phyloP scores from a whole-genome alignment of 129 eudicot species.

The Logfia minima region DNA sequence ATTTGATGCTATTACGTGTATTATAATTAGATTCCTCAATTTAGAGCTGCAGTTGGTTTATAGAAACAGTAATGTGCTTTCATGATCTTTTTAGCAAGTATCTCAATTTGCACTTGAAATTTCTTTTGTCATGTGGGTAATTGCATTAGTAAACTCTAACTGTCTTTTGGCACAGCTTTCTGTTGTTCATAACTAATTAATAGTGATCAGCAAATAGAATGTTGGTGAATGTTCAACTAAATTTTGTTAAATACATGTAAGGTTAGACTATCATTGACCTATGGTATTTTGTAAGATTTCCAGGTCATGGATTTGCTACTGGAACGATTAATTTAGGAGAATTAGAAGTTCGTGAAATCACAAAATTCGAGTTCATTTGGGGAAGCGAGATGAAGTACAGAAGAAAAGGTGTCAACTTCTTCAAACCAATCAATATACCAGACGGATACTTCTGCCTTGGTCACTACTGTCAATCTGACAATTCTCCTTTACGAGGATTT shows the following conservation, averaged over 20 bases:
- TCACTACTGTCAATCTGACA: constrained; percentile 66
- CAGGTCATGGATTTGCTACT: constrained; percentile 77
- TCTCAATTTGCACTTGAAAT: neutral
- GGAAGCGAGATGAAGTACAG: constrained; percentile 49
- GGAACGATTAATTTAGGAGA: constrained; percentile 77
- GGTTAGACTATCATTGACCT: constrained; percentile 17
- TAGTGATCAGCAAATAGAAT: neutral
- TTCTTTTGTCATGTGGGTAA: constrained; percentile 4
- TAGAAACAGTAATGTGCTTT: neutral
- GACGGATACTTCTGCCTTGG: constrained; percentile 74
- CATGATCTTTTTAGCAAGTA: neutral
- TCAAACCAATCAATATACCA: constrained; percentile 70
- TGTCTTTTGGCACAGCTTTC: neutral
- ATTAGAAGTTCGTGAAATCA: constrained; percentile 69
- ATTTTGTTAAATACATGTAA: neutral
- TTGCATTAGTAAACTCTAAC: neutral
- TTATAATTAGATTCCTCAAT: neutral
- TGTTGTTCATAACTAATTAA: neutral
- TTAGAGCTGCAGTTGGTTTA: neutral
- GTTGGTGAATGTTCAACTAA: neutral
- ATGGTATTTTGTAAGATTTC: constrained; percentile 10
- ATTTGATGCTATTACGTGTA: neutral
- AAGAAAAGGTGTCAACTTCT: constrained; percentile 58
- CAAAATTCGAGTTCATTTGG: constrained; percentile 76
- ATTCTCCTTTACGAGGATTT: constrained; percentile 61